phyloP scores from a whole-genome alignment of 352 stramenopile genomes.

The Phytophthora crassamura region DNA sequence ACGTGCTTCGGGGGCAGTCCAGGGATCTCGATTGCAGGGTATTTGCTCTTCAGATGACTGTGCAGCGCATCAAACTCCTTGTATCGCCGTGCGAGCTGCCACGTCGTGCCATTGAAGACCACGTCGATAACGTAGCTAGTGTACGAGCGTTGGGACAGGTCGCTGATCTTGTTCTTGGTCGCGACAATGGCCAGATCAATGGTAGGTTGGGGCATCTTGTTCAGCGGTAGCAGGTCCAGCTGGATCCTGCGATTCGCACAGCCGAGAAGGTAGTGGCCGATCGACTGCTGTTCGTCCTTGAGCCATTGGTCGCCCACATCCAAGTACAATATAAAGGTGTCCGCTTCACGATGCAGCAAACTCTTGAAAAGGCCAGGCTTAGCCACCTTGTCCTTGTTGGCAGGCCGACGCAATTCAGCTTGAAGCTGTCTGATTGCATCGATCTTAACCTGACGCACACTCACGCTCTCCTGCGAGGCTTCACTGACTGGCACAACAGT shows the following conservation, averaged over 20 bases:
- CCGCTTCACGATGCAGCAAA: conserved; percentile 39
- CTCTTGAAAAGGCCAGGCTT: conserved; percentile 9
- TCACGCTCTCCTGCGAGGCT: conserved; percentile 41
- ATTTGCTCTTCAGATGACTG: conserved; percentile 48
- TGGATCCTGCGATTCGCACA: conserved; percentile 35
- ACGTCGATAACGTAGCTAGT: conserved; percentile 80
- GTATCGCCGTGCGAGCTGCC: conserved; percentile 71
- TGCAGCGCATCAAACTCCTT: conserved; percentile 68
- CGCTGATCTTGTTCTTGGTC: conserved; percentile 84
- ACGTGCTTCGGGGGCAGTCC: conserved; percentile 68
- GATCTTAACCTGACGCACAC: conserved; percentile 63
- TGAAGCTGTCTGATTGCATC: conserved; percentile 63
- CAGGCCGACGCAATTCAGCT: conserved; percentile 25
- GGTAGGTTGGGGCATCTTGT: conserved; percentile 69
- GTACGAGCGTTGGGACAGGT: conserved; percentile 75
- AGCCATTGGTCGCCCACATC: conserved; percentile 54
- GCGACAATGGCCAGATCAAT: conserved; percentile 62
- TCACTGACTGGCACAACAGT: conserved; percentile 50
- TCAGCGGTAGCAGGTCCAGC: conserved; percentile 47
- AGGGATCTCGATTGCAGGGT: conserved; percentile 41
- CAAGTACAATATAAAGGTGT: conserved; percentile 59
- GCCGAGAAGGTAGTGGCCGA: conserved; percentile 52
- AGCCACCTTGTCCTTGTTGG: conserved; percentile 12
- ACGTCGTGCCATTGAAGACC: conserved; percentile 70
- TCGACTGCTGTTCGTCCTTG: conserved; percentile 55